These are phyloP conservation scores for Lunasporangiospora selenospora DNA, from an alignment of 192 early-diverging fungal genomes.

Conservation along the genomic window DNA sequence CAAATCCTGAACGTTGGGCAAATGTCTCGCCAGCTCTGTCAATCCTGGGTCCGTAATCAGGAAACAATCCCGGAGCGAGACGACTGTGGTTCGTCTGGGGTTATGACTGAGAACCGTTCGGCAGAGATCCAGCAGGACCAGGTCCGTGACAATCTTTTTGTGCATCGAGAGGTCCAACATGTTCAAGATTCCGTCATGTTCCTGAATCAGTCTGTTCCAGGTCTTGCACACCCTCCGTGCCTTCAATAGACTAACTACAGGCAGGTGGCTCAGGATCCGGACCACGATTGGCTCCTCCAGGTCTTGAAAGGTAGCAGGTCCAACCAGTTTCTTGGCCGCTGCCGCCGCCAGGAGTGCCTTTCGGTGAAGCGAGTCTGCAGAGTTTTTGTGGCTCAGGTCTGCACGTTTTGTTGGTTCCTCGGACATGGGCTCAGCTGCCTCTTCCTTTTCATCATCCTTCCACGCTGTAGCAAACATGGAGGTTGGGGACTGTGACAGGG, in stretches of 20 bases:
- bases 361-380: no score
- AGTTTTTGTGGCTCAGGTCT: no score
- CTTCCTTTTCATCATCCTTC: no score
- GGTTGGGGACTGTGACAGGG: no score
- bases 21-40: constrained; percentile 45
- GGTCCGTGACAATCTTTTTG: constrained; percentile 68
- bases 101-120: constrained; percentile 52
- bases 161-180: constrained; percentile 62
- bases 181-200: constrained; percentile 49
- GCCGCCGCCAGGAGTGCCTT: no score
- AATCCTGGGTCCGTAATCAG: constrained; percentile 70
- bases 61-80: constrained; percentile 72
- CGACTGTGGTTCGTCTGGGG: constrained; percentile 31
- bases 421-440: no score
- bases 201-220: constrained; percentile 53
- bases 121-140: constrained; percentile 42
- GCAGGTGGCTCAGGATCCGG: constrained; percentile 54
- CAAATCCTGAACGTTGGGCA: constrained; percentile 50
- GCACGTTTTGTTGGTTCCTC: no score
- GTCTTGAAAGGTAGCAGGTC: constrained; percentile 30
- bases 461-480: no score
- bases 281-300: constrained; percentile 44
- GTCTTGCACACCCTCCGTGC: constrained; percentile 52
- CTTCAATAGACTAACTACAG: constrained; percentile 51
- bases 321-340: constrained; percentile 6